Base-by-base conservation (phyloP, 768 basidiomycete species). In the Panellus pusillus region DNA sequence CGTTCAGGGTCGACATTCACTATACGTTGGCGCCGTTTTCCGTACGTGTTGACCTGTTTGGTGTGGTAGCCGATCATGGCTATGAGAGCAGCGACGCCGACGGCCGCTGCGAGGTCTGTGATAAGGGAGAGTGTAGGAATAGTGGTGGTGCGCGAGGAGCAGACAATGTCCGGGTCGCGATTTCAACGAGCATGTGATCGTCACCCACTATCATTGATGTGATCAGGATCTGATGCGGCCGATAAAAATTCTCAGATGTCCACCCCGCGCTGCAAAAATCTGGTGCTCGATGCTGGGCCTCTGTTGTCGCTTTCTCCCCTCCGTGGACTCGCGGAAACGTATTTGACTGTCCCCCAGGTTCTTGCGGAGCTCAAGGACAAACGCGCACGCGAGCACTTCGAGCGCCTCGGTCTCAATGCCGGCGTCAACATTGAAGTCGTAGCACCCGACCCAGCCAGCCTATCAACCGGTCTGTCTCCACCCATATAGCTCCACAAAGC, bases 281-380 rank as follows among this genome's bases (percentile, higher is more conserved):
- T 98, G 13, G 87, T 98, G 7, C 84, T 98, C 44, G 96, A 98
- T 80, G 89, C 96, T 0, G 94, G 93, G 2, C 95, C 96, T 3
- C 76, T 98, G 0, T 84, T 98, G 4, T 92, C 93, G 3, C 76
- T 96, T 2, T 87, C 89, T 0, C 93, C 95, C 0, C 79, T 98
- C 9, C 80, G 92, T n/a, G 93, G 93, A 11, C 73, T 98, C 24
- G 92, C 97, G 17, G 79, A 87, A 60, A 82, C 82, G 31, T 98
- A 89, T 68, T 72, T 91, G 55, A 96, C 94, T 6, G 89, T 91
- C 1, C 94, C 93, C 0, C 89, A 93, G 62, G 95, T 98, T 9
- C 74, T 98, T 28, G 79, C 83, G 4, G 97, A 99, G 69, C 73
- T 99, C 60, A 87, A 91, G 68, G 96, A 98, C 72, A 84, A 80